These are phyloP conservation scores for Cyclostephanos tholiformis DNA, from an alignment of 108 stramenopile genomes.

Conservation along the genomic window DNA sequence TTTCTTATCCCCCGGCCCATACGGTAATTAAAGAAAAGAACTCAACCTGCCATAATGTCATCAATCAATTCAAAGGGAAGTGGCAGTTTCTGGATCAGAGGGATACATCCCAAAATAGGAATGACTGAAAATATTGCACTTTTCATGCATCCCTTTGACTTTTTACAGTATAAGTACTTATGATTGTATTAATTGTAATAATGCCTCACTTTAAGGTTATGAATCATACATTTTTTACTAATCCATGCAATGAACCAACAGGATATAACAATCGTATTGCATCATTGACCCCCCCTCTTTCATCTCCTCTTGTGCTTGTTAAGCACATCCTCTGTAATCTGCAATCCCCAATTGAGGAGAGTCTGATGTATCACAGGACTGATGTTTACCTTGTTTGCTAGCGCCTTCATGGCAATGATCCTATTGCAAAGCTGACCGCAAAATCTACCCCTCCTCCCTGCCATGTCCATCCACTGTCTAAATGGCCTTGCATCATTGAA, in stretches of 20 bases:
- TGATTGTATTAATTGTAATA: no score
- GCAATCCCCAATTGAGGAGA: slow-evolving; percentile 95
- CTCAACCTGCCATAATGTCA: no score
- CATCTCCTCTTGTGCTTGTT: slow-evolving; percentile 61
- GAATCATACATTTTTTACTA: no score
- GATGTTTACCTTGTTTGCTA: slow-evolving; percentile 60
- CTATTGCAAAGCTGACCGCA: slow-evolving; percentile 94
- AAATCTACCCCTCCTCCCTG: slow-evolving; percentile 91
- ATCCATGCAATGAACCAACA: no score
- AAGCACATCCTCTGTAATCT: slow-evolving; percentile 79
- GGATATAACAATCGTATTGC: no score
- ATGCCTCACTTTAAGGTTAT: no score
- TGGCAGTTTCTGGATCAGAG: slow-evolving; percentile 33
- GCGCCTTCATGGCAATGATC: slow-evolving; percentile 62
- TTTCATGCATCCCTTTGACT: no score
- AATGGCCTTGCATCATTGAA: slow-evolving; percentile 89
- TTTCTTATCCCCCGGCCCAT: no score
- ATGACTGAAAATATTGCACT: slow-evolving; percentile 11
- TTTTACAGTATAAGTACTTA: no score
- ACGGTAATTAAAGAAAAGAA: no score
- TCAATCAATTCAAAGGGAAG: no score
- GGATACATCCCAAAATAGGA: slow-evolving; percentile 28
- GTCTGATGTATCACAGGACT: slow-evolving; percentile 96
- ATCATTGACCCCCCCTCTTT: no score
- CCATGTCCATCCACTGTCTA: slow-evolving; percentile 72